Evolutionary conservation across 345 rosid species (phyloP), one percentile per base, ranked within the genome.

Genomic region (Salix viminalis): DNA sequence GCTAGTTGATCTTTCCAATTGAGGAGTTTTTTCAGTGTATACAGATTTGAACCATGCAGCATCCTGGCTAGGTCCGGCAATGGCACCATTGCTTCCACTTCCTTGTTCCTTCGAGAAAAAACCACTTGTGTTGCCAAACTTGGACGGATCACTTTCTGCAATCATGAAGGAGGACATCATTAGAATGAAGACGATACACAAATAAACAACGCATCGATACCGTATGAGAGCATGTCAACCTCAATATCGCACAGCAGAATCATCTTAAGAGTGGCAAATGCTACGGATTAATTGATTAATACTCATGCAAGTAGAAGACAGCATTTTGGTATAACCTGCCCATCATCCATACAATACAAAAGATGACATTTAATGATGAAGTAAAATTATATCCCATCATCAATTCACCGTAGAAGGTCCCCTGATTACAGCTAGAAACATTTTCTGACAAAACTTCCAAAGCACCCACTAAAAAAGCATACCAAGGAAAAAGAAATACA

Each of bases 81-180:
- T 78, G 70, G 32, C 75, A 11, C 77, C 87, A 66, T 82, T 88
- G 77, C 84, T 84, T 21, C 82, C 78, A 73, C 87, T 93, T 74
- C 86, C 86, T 74, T 79, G 91, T 41, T 90, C 97, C 75, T 86
- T 85, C 72, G 83, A 85, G 42, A 80, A 73, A 16, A 81, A 84
- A 23, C 39, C 87, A 81, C 77, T 48, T 69, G 84, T 44, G 64
- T 77, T 83, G 62, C 62, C 76, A 39, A 81, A 83, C 76, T 87
- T 87, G 37, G 89, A 85, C 61, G 91, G 80, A 83, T 90, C 90
- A 75, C 87, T 83, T 30, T 87, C 99, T 95, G 96, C 89, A 87
- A 80, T 69, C 62, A 84, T 67, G 16, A 74, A 77, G n/a, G 54
- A 42, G 4, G 39, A 67, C 37, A 54, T 52, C 24, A 68, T 24